Percentiles rank a stretch among this genome's conserved stretches.
These are phyloP conservation scores for Trematosphaeria pertusa DNA, from an alignment of 2,329 filamentous ascomycete genomes.

Conservation along the genomic window DNA sequence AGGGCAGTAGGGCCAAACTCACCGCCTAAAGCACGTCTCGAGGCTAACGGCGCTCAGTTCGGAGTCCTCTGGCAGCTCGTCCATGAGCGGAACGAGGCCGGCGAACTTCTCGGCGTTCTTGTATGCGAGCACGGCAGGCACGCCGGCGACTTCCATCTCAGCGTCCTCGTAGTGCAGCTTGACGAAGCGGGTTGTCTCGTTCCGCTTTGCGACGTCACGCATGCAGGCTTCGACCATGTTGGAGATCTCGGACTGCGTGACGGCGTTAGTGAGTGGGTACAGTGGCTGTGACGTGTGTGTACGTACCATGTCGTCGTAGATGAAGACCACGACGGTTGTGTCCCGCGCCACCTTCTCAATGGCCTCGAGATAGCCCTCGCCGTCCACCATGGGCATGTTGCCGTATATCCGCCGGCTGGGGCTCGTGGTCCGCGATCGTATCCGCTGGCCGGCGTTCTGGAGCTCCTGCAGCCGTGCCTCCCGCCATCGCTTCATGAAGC, in stretches of 20 bases:
- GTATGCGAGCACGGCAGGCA: constrained; percentile 90
- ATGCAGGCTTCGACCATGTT: constrained; percentile 80
- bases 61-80: constrained; percentile 75
- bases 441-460: constrained; percentile 65
- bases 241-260: constrained; percentile 79
- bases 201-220: constrained; percentile 72
- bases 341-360: constrained; percentile 87
- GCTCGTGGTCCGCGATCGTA: constrained; percentile 70
- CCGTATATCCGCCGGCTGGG: constrained; percentile 82
- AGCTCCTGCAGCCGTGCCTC: constrained; percentile 80
- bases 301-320: constrained; percentile 85
- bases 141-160: constrained; percentile 87
- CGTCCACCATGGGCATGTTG: constrained; percentile 82
- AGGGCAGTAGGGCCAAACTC: constrained; percentile 21
- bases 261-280: constrained; percentile 12
- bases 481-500: constrained; percentile 85
- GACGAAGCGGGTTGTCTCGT: constrained; percentile 81
- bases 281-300: not conserved
- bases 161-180: constrained; percentile 91
- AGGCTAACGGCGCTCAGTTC: constrained; percentile 60
- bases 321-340: constrained; percentile 89
- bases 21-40: constrained; percentile 63
- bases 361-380: constrained; percentile 90
- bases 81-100: constrained; percentile 84
- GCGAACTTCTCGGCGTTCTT: constrained; percentile 88